Evolutionary conservation across 2,329 filamentous ascomycete species (phyloP).

Genomic region (Aspergillus carbonarius): DNA sequence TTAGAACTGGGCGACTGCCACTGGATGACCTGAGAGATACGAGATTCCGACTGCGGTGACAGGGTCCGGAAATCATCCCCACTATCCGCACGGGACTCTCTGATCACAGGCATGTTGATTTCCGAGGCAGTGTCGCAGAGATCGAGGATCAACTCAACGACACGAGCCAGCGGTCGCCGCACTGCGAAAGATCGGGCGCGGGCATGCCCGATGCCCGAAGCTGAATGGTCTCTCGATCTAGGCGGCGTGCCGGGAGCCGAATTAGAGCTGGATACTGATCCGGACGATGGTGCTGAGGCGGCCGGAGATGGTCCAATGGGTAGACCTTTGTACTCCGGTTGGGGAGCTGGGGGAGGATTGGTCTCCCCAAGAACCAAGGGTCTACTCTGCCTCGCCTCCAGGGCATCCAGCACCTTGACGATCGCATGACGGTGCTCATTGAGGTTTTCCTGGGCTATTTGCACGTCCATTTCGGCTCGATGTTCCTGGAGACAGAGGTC

Average conservation of each 20-base stretch:
- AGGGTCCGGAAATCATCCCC: slow-evolving; percentile 81
- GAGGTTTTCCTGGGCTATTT: slow-evolving; percentile 88
- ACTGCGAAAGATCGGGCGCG: slow-evolving; percentile 88
- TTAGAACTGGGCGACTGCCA: slow-evolving; percentile 95
- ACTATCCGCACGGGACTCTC: slow-evolving; percentile 67
- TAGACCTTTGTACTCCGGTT: slow-evolving; percentile 83
- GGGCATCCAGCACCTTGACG: slow-evolving; percentile 88
- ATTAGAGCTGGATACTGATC: slow-evolving; percentile 68
- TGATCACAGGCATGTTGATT: slow-evolving; percentile 90
- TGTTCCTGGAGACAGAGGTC: slow-evolving; percentile 96
- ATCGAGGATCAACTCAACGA: slow-evolving; percentile 91
- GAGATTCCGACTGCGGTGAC: slow-evolving; percentile 92
- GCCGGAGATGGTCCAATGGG: slow-evolving; percentile 72
- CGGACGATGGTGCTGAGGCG: slow-evolving; percentile 69
- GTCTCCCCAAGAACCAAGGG: slow-evolving; percentile 34
- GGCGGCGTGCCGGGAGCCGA: slow-evolving; percentile 65
- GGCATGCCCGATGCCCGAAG: slow-evolving; percentile 70
- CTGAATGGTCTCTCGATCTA: slow-evolving; percentile 67
- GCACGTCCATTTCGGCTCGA: slow-evolving; percentile 94
- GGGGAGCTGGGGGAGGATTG: slow-evolving; percentile 55
- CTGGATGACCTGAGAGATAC: slow-evolving; percentile 89
- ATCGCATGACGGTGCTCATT: slow-evolving; percentile 92
- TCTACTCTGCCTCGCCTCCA: slow-evolving; percentile 65
- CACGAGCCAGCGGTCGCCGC: slow-evolving; percentile 82
- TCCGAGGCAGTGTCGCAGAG: slow-evolving; percentile 94